Base-by-base conservation (phyloP, 257 asterid species). In the Fraxinus excelsior region DNA sequence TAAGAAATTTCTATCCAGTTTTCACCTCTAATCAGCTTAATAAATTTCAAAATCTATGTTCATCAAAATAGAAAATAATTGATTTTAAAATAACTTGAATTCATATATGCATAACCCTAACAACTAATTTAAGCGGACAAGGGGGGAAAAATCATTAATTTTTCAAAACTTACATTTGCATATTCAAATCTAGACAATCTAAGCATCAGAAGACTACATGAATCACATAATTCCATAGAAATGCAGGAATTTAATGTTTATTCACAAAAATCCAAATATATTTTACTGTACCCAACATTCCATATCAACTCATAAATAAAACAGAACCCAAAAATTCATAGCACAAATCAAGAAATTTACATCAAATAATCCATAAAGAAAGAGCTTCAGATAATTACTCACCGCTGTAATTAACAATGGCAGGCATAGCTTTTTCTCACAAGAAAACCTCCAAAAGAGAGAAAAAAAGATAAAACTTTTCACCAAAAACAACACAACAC, bases 351-450 rank as follows among this genome's bases (percentile, higher is more conserved):
- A 9, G 67, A 80, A 53, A 34, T 31, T 62, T 18, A 68, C 71
- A 58, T 64, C 1, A 19, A 64, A 16, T 67, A 35, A n/a, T 37
- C 37, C 62, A 80, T 4, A 40, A 76, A 44, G 35, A 64, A 0
- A 74, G 56, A 76, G 67, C 38, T 60, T 51, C n/a, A 73, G 21
- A 72, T 32, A 62, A 80, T 62, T 73, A 86, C 97, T 87, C 77
- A 94, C 98, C 98, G 80, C 94, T 81, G 87, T 89, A 87, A 88
- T 94, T 90, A 84, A 94, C 95, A 84, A 94, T 95, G 79, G 97
- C 90, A 87, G 96, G 90, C 99, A 94, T 94, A 87, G 74, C 80
- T 83, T 93, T 46, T 86, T 69, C 72, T 86, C 79, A 77, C 71
- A 78, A 81, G 88, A 90, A 88, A 86, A 71, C 80, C 88, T 88